These are phyloP conservation scores for Abortiporus biennis DNA, from an alignment of 1,284 basidiomycete genomes.

Conservation along the genomic window DNA sequence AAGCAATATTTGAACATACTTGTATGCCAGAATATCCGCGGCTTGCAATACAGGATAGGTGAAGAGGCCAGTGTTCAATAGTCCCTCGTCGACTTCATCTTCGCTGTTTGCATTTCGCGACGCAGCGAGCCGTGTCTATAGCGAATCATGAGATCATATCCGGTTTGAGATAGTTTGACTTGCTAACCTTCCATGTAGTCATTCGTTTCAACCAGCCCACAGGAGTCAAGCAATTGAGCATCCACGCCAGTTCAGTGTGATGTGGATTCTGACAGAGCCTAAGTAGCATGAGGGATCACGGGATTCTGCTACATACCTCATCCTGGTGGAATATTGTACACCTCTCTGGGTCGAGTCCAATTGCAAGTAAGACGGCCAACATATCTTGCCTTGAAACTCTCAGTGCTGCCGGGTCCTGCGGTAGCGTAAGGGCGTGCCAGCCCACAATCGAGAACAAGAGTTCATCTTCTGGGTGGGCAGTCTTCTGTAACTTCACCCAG, in stretches of 20 bases:
- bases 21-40: conserved; percentile 87
- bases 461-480: conserved; percentile 50
- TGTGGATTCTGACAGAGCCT: conserved; percentile 56
- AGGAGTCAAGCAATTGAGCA: conserved; percentile 80
- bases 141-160: not conserved
- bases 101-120: conserved; percentile 69
- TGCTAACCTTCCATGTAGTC: conserved; percentile 96
- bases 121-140: conserved; percentile 69
- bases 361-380: conserved; percentile 79
- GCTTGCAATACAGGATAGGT: conserved; percentile 94
- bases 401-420: conserved; percentile 71
- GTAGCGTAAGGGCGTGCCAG: conserved; percentile 89
- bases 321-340: conserved; percentile 88
- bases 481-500: conserved; percentile 79
- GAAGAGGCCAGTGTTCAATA: conserved; percentile 81
- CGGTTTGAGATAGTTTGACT: conserved; percentile 3
- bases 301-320: conserved; percentile 70
- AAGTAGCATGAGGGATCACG: too few relatives aligned
- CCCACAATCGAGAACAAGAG: conserved; percentile 88
- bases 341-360: conserved; percentile 77
- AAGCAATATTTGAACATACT: conserved; percentile 31
- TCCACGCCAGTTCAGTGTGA: conserved; percentile 91
- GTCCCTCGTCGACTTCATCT: conserved; percentile 75
- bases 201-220: conserved; percentile 82
- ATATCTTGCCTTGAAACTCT: conserved; percentile 66